phyloP scores from a whole-genome alignment of 306 rosid species.

The Vigna angularis region DNA sequence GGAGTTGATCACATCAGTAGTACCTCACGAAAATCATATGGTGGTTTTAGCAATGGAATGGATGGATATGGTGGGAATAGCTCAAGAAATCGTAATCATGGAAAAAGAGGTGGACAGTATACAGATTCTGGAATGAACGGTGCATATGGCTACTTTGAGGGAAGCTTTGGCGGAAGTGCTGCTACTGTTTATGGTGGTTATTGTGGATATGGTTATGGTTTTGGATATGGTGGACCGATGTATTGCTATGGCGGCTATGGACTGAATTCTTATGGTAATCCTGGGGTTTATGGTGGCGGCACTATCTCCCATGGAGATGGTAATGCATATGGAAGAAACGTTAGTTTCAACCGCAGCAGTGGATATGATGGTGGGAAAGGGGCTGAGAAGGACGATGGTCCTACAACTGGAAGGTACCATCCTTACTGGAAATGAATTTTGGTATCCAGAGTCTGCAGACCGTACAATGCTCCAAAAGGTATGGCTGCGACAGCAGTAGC shows the following conservation, averaged over 20 bases:
- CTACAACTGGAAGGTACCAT: conserved; percentile 60
- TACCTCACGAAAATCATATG: conserved; percentile 47
- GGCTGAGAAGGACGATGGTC: conserved; percentile 50
- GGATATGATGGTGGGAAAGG: conserved; percentile 47
- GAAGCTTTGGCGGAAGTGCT: conserved; percentile 51
- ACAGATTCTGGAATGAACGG: conserved; percentile 49
- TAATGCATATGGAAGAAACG: conserved; percentile 49
- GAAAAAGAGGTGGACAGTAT: conserved; percentile 47
- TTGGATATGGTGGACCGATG: conserved; percentile 59
- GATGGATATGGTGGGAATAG: conserved; percentile 50
- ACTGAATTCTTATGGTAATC: conserved; percentile 50
- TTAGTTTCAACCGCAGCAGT: conserved; percentile 30
- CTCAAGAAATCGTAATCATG: conserved; percentile 46
- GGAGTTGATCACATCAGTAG: conserved; percentile 47
- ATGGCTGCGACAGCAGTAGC: conserved; percentile 7
- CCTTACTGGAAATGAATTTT: conserved; percentile 52
- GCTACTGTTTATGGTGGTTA: conserved; percentile 52
- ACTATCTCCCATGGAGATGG: conserved; percentile 43
- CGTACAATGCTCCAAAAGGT: neutral
- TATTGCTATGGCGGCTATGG: conserved; percentile 56
- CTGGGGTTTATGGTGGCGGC: conserved; percentile 49
- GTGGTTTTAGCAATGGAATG: conserved; percentile 45
- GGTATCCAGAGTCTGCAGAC: neutral
- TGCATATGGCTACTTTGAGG: conserved; percentile 50
- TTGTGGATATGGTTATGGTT: conserved; percentile 63